A percentile compares a stretch with the other conserved stretches of the same genome.
Conservation (phyloP, 2,329 filamentous ascomycete genomes). For the Dothideomycetes sp. region DNA sequence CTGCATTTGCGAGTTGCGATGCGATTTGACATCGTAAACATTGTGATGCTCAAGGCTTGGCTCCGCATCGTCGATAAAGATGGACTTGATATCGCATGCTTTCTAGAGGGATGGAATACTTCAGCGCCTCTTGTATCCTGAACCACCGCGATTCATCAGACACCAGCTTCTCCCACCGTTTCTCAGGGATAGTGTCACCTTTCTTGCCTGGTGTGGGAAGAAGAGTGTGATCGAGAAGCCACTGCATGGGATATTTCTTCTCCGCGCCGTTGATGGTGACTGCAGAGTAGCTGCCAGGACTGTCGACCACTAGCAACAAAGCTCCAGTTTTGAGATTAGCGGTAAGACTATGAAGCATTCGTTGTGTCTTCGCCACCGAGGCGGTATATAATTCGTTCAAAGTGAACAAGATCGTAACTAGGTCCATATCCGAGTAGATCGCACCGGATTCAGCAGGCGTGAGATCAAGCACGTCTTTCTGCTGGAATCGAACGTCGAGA, state of each 20-base stretch:
- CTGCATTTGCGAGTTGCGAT: too few species aligned
- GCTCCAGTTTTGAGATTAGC: conserved; percentile 46
- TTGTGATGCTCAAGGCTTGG: too few species aligned
- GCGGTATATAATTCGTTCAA: conserved; percentile 87
- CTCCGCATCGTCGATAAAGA: conserved; percentile 44
- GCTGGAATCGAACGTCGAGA: conserved; percentile 32
- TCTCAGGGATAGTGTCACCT: conserved; percentile 9
- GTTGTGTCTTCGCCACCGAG: conserved; percentile 63
- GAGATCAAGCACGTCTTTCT: conserved; percentile 39
- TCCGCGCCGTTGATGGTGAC: conserved; percentile 47
- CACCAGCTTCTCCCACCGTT: conserved; percentile 61
- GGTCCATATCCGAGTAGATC: conserved; percentile 19
- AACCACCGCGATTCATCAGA: conserved; percentile 79
- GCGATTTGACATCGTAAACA: too few species aligned
- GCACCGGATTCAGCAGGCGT: conserved; percentile 24
- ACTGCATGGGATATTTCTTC: conserved; percentile 83
- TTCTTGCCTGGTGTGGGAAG: conserved; percentile 25
- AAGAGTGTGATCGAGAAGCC: conserved; percentile 76
- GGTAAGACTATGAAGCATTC: conserved; percentile 61
- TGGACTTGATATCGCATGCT: conserved; percentile 95
- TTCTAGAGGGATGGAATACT: conserved; percentile 77
- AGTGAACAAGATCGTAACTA: conserved; percentile 85
- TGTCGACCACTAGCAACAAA: conserved; percentile 77
- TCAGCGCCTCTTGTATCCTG: conserved; percentile 49
- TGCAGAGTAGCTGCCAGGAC: conserved; percentile 85